A percentile compares a stretch with the other conserved stretches of the same genome.
Evolutionary conservation across 2,329 filamentous ascomycete species (phyloP).

Genomic region (Arthroderma sp.): DNA sequence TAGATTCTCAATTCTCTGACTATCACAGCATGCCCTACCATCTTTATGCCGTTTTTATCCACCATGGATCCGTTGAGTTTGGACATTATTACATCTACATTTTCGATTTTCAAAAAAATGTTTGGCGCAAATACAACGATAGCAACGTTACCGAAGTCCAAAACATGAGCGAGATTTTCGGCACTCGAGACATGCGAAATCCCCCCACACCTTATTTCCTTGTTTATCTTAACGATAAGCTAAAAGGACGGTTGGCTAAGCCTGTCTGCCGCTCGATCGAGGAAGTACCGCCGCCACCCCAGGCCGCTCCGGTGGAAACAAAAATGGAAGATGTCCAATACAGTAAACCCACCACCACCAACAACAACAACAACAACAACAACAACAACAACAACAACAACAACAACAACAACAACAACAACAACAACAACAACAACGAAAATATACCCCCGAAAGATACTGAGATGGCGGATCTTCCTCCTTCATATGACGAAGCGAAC

Average conservation of each 20-base stretch:
- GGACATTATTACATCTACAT: slow-evolving; percentile 99
- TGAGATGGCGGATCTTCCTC: slow-evolving; percentile 6
- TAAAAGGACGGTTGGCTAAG: slow-evolving; percentile 46
- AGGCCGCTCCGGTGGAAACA: neutral
- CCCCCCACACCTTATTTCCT: slow-evolving; percentile 69
- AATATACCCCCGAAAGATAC: neutral
- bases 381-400: no score
- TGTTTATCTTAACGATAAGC: slow-evolving; percentile 62
- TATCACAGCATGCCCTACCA: slow-evolving; percentile 59
- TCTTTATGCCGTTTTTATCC: slow-evolving; percentile 86
- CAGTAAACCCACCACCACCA: neutral
- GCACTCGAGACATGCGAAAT: slow-evolving; percentile 46
- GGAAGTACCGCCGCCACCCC: neutral
- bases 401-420: neutral
- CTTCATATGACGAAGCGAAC: slow-evolving; percentile 8
- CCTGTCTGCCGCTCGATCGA: slow-evolving; percentile 39
- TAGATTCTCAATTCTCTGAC: slow-evolving; percentile 48
- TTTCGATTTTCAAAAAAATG: slow-evolving; percentile 63
- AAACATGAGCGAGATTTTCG: slow-evolving; percentile 55
- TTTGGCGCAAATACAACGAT: slow-evolving; percentile 95
- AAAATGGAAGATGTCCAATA: no score
- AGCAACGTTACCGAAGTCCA: slow-evolving; percentile 57
- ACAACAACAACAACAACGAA: neutral
- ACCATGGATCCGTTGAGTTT: slow-evolving; percentile 52
- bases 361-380: neutral